Conservation (phyloP, 169 alveolate species). For the Eimeria falciformis region DNA sequence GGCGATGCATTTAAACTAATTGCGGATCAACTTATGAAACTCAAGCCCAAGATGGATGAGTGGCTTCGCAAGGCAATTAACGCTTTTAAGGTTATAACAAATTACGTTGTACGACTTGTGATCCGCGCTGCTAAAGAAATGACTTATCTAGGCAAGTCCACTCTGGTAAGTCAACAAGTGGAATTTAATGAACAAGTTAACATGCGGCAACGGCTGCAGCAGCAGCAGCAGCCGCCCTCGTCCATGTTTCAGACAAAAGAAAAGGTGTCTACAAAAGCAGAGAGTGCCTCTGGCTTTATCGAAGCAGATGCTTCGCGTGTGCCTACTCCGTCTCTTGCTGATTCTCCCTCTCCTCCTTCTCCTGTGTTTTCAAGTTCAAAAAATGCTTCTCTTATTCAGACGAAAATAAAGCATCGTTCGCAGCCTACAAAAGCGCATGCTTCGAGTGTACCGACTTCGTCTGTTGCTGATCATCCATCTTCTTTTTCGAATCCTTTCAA, state of each 20-base stretch:
- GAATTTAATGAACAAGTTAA: neutral
- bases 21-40: neutral
- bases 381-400: too few relatives aligned
- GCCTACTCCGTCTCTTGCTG: too few relatives aligned
- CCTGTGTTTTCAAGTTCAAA: too few relatives aligned
- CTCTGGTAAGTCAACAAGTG: neutral
- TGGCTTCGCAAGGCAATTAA: neutral
- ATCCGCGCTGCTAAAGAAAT: neutral
- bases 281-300: too few relatives aligned
- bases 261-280: neutral
- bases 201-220: neutral
- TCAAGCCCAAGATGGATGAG: neutral
- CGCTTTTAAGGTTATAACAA: neutral
- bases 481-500: too few relatives aligned
- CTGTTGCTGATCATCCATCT: too few relatives aligned
- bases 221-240: neutral
- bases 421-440: too few relatives aligned
- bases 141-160: neutral
- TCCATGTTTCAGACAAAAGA: neutral
- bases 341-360: too few relatives aligned
- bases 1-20: neutral
- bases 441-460: too few relatives aligned
- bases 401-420: too few relatives aligned
- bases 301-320: too few relatives aligned
- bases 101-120: neutral